Evolutionary conservation across 2,329 filamentous ascomycete species (phyloP).

Genomic region (Aspergillus amoenus): DNA sequence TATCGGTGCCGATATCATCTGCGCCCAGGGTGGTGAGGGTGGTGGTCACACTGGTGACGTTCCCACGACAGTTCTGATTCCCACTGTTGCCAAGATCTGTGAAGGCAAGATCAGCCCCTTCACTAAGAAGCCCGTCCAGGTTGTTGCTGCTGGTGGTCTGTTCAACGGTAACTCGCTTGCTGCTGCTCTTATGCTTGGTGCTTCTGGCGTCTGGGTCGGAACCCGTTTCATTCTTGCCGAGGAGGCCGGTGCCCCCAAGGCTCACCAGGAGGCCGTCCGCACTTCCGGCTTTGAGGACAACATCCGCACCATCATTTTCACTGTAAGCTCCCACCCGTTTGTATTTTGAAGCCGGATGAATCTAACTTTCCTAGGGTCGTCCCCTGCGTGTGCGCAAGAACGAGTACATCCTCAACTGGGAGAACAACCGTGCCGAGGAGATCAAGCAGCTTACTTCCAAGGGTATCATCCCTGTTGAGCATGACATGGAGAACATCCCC

Average conservation of each 20-base stretch:
- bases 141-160: slow-evolving; percentile 90
- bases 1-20: slow-evolving; percentile 91
- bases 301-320: slow-evolving; percentile 97
- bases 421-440: slow-evolving; percentile 83
- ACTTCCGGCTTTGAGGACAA: slow-evolving; percentile 95
- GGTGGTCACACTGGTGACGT: slow-evolving; percentile 96
- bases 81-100: slow-evolving; percentile 80
- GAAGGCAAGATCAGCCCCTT: slow-evolving; percentile 80
- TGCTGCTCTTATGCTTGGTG: slow-evolving; percentile 88
- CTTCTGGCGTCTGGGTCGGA: slow-evolving; percentile 91
- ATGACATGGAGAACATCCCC: slow-evolving; percentile 82
- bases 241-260: slow-evolving; percentile 88
- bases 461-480: slow-evolving; percentile 90
- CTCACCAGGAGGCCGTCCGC: slow-evolving; percentile 92
- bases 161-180: slow-evolving; percentile 90
- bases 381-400: slow-evolving; percentile 93
- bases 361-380: slow-evolving; percentile 58
- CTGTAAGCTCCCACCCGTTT: slow-evolving; percentile 42
- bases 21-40: slow-evolving; percentile 95
- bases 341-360: not conserved
- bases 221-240: slow-evolving; percentile 92
- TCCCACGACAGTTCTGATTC: slow-evolving; percentile 88
- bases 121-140: slow-evolving; percentile 83
- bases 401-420: slow-evolving; percentile 93
- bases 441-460: slow-evolving; percentile 89